These are phyloP conservation scores for Phaffia rhodozyma DNA, from an alignment of 1,284 basidiomycete genomes.

Conservation along the genomic window DNA sequence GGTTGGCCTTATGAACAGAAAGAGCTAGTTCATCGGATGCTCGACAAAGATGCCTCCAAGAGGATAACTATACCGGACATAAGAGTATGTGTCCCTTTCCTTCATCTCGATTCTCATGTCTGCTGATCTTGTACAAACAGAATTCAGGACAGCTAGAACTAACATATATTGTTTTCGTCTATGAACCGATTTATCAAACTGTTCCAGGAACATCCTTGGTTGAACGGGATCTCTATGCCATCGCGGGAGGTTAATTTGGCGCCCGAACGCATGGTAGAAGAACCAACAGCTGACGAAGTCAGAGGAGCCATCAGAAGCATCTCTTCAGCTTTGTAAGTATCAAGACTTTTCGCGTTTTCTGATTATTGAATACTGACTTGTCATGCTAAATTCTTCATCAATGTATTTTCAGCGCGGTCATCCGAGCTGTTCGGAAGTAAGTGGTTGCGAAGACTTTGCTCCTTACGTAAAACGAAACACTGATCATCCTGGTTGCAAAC, in stretches of 20 bases:
- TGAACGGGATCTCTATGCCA: conserved; percentile 34
- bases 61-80: conserved; percentile 1
- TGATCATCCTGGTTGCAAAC: not conserved
- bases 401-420: conserved; percentile 27
- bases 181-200: not conserved
- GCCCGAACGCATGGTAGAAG: conserved; percentile 34
- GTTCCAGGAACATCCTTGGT: conserved; percentile 22
- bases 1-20: not conserved
- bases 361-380: no score
- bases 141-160: no score
- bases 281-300: conserved; percentile 36
- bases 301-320: conserved; percentile 32
- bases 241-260: conserved; percentile 35
- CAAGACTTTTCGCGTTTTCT: not conserved
- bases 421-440: conserved; percentile 35
- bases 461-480: not conserved
- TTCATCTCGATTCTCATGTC: not conserved
- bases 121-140: not conserved
- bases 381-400: not conserved
- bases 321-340: conserved; percentile 17
- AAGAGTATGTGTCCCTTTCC: conserved; percentile 1
- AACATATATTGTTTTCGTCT: not conserved
- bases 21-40: not conserved
- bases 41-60: conserved; percentile 1
- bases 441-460: conserved; percentile 1